A percentile compares a stretch with the other conserved stretches of the same genome.
phyloP scores from a whole-genome alignment of 1,284 basidiomycete genomes.

The Rhodotorula mucilaginosa region DNA sequence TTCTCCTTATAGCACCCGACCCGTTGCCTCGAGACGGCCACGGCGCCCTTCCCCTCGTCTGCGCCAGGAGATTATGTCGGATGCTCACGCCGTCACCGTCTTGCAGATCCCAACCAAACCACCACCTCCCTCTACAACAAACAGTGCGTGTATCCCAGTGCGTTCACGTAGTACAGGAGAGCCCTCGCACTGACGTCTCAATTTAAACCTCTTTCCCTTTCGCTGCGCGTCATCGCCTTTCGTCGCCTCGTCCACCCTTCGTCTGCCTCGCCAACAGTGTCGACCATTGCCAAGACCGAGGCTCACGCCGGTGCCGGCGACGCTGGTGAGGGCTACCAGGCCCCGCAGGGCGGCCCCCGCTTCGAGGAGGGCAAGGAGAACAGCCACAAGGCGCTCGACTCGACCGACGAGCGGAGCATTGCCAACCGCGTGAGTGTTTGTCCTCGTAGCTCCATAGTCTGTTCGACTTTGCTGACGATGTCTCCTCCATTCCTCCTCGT shows the following conservation, averaged over 20 bases:
- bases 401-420: constrained; percentile 36
- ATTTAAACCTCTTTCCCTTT: background rate
- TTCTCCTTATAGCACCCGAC: no score
- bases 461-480: background rate
- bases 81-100: background rate
- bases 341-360: constrained; percentile 7
- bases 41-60: no score
- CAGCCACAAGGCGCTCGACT: constrained; percentile 32
- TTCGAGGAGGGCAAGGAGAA: constrained; percentile 38
- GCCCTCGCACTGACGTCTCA: background rate
- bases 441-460: background rate
- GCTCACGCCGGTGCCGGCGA: constrained; percentile 37
- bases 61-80: no score
- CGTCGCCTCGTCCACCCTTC: background rate
- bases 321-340: constrained; percentile 26
- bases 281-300: constrained; percentile 26
- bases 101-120: background rate
- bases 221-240: background rate
- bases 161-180: no score
- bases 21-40: no score
- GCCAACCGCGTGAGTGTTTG: constrained; percentile 35
- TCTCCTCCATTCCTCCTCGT: background rate
- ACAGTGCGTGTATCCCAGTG: no score
- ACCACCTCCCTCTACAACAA: background rate
- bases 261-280: constrained; percentile 11